Conservation (phyloP, 495 filamentous ascomycete genomes). For the Hypoxylon crocopeplum region DNA sequence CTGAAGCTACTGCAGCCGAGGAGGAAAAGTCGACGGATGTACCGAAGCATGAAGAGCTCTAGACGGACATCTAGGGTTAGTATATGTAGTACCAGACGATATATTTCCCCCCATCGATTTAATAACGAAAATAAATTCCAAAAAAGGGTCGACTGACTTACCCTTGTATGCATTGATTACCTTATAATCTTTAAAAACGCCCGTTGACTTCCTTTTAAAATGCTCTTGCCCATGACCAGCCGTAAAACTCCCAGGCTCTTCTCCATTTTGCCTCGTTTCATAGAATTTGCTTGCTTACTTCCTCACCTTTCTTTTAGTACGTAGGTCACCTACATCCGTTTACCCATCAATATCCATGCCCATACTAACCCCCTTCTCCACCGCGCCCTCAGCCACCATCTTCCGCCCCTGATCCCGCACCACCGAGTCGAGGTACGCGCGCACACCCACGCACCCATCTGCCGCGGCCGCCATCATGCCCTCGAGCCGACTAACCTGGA, state of each 20-base stretch:
- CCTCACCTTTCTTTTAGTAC: background rate
- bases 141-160: too few relatives aligned
- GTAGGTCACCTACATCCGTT: background rate
- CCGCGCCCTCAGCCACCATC: constrained; percentile 66
- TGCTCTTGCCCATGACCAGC: too few relatives aligned
- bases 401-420: constrained; percentile 70
- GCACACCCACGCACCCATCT: constrained; percentile 88
- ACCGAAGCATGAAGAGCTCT: constrained; percentile 55
- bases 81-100: constrained; percentile 2
- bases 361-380: constrained; percentile 50
- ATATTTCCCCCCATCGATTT: too few relatives aligned
- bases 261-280: too few relatives aligned
- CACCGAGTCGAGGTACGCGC: constrained; percentile 74
- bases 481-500: constrained; percentile 79
- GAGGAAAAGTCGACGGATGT: too few relatives aligned
- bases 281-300: background rate
- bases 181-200: too few relatives aligned
- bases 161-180: too few relatives aligned
- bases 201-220: too few relatives aligned
- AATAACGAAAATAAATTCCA: too few relatives aligned
- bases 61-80: constrained; percentile 24
- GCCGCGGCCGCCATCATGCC: constrained; percentile 90
- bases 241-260: too few relatives aligned
- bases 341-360: constrained; percentile 53
- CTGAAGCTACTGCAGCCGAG: constrained; percentile 43